Evolutionary conservation across 2,329 filamentous ascomycete species (phyloP), one percentile per base, ranked within the genome.

Genomic region (Gremmenia infestans): DNA sequence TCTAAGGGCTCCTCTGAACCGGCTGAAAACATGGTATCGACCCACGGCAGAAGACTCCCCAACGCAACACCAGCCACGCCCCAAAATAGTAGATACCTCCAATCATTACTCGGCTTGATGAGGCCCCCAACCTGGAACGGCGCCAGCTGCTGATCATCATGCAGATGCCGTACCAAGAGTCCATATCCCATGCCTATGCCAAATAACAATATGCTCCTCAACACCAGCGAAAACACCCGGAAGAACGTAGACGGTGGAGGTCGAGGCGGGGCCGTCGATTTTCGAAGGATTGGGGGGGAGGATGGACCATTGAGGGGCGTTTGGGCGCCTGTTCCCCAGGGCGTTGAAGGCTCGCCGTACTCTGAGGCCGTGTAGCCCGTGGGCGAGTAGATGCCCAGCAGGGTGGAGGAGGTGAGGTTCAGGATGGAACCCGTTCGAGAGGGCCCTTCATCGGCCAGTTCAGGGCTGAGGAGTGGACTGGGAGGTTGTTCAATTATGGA

Each of bases 321-420:
- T 68, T 89, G 82, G 35, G 87, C 82, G 37, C 89, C 90, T 0
- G 85, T 88, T 23, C 87, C 89, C 86, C 87, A 94, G 2, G 90
- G 90, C 11, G 87, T 91, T 54, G 79, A 76, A 3, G 78, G 72
- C 59, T 86, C 84, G 61, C 83, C 82, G 48, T 53, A 48, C 11
- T 66, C 57, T 5, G 66, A 76, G 71, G 62, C 80, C 73, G 60
- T 72, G 72, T 81, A 81, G 35, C 80, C 79, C 0, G 82, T 82
- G 6, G 84, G 85, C 11, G 85, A 86, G 76, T 96, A 99, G 67
- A 99, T 99, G 53, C 94, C 93, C 64, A 88, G 89, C 5, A 99
- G 81, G 0, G 94, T 96, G 2, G 91, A 92, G 9, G 89, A 87
- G 4, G 91, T 96, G 58, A 99, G 80, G 70, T 97, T 96, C 68